Base-by-base conservation (phyloP, 1,284 basidiomycete species). In the Mycosarcoma maydis region DNA sequence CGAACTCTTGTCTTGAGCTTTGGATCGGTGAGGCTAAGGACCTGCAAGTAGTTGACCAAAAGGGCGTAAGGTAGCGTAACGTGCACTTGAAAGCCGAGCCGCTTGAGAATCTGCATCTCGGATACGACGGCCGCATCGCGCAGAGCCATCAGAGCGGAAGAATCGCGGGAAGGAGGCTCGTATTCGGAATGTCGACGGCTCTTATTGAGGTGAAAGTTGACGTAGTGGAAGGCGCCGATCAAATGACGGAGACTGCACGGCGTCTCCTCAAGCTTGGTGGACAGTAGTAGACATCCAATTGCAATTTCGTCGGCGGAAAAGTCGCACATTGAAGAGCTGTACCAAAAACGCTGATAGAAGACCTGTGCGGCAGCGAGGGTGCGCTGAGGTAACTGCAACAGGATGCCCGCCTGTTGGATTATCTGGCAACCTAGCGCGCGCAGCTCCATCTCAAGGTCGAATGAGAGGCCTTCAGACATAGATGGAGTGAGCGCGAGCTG, bases 81-180 rank as follows among this genome's bases (percentile, higher is more conserved):
- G 75, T 80, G 72, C 3, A 82, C 77, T 33, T 82, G 68, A 49
- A 83, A 83, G 6, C 78, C 82, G 13, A 83, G 77, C 3, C 80
- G 88, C 83, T 98, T 98, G 66, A 99, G 86, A 17, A 98, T 87
- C 81, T 98, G 96, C 92, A 98, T 98, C 83, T 99, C 96, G 2
- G 90, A 89, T 14, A 96, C 90, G 20, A 97, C 92, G 40, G 98
- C 85, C 5, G 91, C 89, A 75, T 95, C 93, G 78, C 54, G 49
- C 6, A 64, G 27, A 4, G 33, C 42, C 4, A n/a, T 20, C 27
- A 48, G 24, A 14, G 56, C 53, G 22, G 24, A 40, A 20, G 53
- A 42, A 14, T 53, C 40, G 36, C 50, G 44, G 0, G 27, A 43
- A 16, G 36, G 53, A 24, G 59, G 46, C 1, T n/a, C 34, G 20